A percentile compares a stretch with the other conserved stretches of the same genome.
These are phyloP conservation scores for Larix kaempferi DNA, from an alignment of 75 land plant species.

Conservation along the genomic window DNA sequence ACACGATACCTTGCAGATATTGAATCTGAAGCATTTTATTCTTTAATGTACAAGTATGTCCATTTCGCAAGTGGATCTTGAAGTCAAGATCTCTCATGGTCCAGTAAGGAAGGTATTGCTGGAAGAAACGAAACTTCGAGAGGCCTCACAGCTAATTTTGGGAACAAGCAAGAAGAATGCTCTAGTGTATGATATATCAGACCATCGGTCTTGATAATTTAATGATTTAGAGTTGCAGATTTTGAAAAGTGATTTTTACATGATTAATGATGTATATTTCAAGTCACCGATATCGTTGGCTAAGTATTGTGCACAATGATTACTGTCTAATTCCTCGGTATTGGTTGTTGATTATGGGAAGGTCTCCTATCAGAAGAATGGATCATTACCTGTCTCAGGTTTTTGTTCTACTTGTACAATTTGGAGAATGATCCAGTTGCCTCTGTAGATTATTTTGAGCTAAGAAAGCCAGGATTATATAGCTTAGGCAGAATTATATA, in stretches of 20 bases:
- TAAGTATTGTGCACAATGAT: constrained; percentile 30
- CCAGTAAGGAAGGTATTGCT: constrained; percentile 46
- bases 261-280: constrained; percentile 2
- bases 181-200: constrained; percentile 19
- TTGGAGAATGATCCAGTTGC: not conserved
- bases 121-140: constrained; percentile 33
- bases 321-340: constrained; percentile 35
- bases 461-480: not conserved
- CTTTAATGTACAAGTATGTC: not conserved
- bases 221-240: not conserved
- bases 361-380: constrained; percentile 31
- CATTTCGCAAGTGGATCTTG: constrained; percentile 55
- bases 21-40: not conserved
- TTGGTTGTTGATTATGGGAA: constrained; percentile 37
- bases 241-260: not conserved
- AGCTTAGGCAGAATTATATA: not conserved
- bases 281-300: constrained; percentile 39
- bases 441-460: not conserved
- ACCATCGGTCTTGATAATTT: not conserved
- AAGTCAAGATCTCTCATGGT: constrained; percentile 59
- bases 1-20: not conserved
- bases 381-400: constrained; percentile 8
- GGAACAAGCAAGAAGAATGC: constrained; percentile 29
- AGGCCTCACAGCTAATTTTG: constrained; percentile 47
- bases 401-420: not conserved